A percentile compares a stretch with the other conserved stretches of the same genome.
Evolutionary conservation across 2,329 filamentous ascomycete species (phyloP).

Genomic region (Aspergillus clavatus): DNA sequence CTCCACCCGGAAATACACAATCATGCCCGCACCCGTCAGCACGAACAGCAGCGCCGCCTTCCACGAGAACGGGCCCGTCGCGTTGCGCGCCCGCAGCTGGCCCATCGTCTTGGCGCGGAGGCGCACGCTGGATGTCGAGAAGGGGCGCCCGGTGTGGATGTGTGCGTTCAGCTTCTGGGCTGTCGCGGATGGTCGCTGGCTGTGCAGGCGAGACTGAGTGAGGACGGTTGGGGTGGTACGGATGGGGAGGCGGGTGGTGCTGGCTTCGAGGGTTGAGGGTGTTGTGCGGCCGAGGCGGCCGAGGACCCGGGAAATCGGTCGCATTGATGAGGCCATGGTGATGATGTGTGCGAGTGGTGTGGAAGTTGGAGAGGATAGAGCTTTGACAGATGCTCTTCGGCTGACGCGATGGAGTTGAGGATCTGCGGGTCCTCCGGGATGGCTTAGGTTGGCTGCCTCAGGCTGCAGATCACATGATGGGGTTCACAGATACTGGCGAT

Average conservation of each 20-base stretch:
- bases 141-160: conserved; percentile 12
- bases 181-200: neutral
- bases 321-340: conserved; percentile 26
- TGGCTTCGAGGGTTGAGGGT: conserved; percentile 7
- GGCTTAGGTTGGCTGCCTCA: conserved; percentile 18
- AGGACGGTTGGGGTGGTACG: conserved; percentile 2
- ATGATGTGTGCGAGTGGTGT: conserved; percentile 2
- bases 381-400: neutral
- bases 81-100: conserved; percentile 36
- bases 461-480: conserved; percentile 11
- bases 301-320: conserved; percentile 14
- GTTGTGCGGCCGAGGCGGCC: conserved; percentile 11
- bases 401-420: conserved; percentile 6
- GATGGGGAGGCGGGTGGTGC: conserved; percentile 1
- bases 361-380: conserved; percentile 1
- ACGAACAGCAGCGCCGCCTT: conserved; percentile 85
- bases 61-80: conserved; percentile 74
- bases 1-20: conserved; percentile 89
- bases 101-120: conserved; percentile 34
- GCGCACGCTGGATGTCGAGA: conserved; percentile 27
- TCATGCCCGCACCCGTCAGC: conserved; percentile 67
- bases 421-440: conserved; percentile 14
- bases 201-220: neutral
- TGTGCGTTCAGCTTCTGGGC: conserved; percentile 2
- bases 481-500: too few species aligned